Percentiles rank a stretch among this genome's conserved stretches.
Evolutionary conservation across 371 early-diverging fungal genomes (phyloP).

Genomic region (Zychaea mexicana): DNA sequence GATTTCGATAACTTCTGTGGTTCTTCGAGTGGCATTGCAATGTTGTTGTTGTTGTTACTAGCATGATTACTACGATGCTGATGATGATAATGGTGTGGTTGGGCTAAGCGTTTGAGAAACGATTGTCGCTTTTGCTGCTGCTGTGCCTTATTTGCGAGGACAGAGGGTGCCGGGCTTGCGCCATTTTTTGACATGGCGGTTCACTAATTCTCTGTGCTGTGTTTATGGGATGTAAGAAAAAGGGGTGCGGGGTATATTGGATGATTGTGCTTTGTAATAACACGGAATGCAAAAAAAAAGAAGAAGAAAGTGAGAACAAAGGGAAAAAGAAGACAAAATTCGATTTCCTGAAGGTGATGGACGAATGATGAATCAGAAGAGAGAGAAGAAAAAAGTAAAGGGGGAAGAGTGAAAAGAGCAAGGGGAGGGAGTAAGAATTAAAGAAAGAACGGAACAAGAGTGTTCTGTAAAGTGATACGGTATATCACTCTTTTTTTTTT

Average conservation of each 20-base stretch:
- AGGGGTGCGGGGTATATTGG: not conserved
- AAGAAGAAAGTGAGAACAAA: not conserved
- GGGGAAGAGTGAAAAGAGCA: not conserved
- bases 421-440: not conserved
- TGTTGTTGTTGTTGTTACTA: no score
- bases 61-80: no score
- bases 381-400: not conserved
- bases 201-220: not conserved
- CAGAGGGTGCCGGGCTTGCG: constrained; percentile 3
- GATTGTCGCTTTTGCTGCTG: constrained; percentile 5
- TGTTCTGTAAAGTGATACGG: not conserved
- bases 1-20: not conserved
- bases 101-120: constrained; percentile 8
- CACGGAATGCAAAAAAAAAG: not conserved
- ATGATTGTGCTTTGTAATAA: no score
- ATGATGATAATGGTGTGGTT: no score
- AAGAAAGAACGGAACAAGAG: not conserved
- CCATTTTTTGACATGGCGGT: constrained; percentile 14
- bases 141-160: constrained; percentile 9
- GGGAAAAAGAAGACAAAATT: not conserved
- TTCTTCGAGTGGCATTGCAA: not conserved
- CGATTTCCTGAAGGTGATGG: not conserved
- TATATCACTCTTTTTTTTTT: not conserved
- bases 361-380: no score
- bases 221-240: not conserved